Conservation (phyloP, 176 grass and related monocot genomes). For the Phragmites australis region DNA sequence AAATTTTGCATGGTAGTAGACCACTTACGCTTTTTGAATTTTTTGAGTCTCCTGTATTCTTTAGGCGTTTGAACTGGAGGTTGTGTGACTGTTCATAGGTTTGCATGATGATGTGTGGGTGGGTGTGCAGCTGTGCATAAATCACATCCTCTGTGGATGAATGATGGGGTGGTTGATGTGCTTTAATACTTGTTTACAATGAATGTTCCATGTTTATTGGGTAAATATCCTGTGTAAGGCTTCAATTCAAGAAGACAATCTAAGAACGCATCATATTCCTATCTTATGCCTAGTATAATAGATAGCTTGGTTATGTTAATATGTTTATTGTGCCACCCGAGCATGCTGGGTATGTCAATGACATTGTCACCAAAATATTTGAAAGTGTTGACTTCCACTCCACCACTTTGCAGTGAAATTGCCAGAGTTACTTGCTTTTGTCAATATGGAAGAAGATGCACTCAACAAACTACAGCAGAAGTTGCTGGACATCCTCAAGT, state of each 20-base stretch:
- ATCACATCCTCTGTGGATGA: background rate
- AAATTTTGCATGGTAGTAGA: background rate
- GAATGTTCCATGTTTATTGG: background rate
- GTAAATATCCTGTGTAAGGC: background rate
- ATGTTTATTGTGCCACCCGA: background rate
- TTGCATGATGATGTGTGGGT: background rate
- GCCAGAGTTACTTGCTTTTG: constrained; percentile 81
- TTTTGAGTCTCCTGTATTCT: background rate
- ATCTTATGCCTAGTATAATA: constrained; percentile 14
- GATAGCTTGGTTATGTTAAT: background rate
- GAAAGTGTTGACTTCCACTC: constrained; percentile 2
- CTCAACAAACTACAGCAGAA: constrained; percentile 77
- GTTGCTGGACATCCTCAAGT: constrained; percentile 92
- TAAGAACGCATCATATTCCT: background rate
- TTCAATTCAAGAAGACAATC: background rate
- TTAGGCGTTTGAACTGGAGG: constrained; percentile 7
- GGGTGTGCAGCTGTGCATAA: background rate
- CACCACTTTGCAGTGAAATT: constrained; percentile 72
- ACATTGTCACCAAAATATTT: background rate
- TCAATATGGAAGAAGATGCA: constrained; percentile 93
- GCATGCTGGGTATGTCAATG: background rate
- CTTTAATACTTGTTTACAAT: background rate
- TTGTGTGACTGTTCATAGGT: background rate
- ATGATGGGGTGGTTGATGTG: background rate
- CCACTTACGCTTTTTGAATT: background rate